Conservation (phyloP, 306 rosid species). For the Vigna radiata region DNA sequence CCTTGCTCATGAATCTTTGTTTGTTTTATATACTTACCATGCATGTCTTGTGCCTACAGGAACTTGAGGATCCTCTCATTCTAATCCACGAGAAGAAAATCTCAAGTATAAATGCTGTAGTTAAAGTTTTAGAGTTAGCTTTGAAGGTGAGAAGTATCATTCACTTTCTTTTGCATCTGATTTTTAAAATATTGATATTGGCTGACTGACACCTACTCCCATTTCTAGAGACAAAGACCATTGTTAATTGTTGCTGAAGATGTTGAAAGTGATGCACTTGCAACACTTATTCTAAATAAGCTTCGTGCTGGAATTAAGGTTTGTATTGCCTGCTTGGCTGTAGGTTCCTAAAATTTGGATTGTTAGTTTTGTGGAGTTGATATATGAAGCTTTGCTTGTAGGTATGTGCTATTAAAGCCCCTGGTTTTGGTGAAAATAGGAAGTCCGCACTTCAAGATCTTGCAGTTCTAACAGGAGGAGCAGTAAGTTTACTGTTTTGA, state of each 20-base stretch:
- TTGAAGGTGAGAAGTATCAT: slow-evolving; percentile 62
- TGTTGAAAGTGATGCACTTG: slow-evolving; percentile 91
- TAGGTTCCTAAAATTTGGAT: neutral
- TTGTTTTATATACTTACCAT: neutral
- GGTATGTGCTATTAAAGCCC: slow-evolving; percentile 97
- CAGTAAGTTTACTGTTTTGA: slow-evolving; percentile 54
- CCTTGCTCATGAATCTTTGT: neutral
- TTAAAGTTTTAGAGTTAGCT: slow-evolving; percentile 90
- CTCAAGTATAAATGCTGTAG: slow-evolving; percentile 73
- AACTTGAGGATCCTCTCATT: slow-evolving; percentile 91
- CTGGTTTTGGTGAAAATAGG: slow-evolving; percentile 95
- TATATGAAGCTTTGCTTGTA: slow-evolving; percentile 39
- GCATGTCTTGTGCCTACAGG: slow-evolving; percentile 55
- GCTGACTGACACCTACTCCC: slow-evolving; percentile 16
- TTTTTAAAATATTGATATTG: slow-evolving; percentile 18
- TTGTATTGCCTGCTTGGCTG: slow-evolving; percentile 5
- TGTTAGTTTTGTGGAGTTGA: slow-evolving; percentile 17
- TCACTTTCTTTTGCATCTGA: slow-evolving; percentile 21
- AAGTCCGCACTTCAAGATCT: slow-evolving; percentile 83
- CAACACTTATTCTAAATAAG: slow-evolving; percentile 87
- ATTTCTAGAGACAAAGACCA: slow-evolving; percentile 81
- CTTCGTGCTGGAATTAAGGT: slow-evolving; percentile 99
- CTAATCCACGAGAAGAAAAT: slow-evolving; percentile 96
- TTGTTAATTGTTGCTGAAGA: slow-evolving; percentile 88
- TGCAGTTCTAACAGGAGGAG: slow-evolving; percentile 89